phyloP scores from a whole-genome alignment of 768 basidiomycete genomes.

The Suillus fuscotomentosus region DNA sequence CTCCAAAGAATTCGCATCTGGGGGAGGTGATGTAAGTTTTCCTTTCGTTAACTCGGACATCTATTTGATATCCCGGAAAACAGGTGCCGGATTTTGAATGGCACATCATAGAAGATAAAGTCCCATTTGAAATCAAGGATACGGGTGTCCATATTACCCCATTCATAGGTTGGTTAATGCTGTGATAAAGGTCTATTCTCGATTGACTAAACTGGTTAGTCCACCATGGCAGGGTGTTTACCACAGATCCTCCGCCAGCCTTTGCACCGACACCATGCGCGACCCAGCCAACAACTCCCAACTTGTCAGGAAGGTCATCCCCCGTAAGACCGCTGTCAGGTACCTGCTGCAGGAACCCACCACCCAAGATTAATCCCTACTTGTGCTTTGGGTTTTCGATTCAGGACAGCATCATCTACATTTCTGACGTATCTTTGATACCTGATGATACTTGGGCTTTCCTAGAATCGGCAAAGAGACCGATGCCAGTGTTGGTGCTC shows the following conservation, averaged over 20 bases:
- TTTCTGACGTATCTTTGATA: slow-evolving; percentile 82
- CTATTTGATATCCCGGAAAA: slow-evolving; percentile 3
- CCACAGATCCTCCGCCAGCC: slow-evolving; percentile 35
- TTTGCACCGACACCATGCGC: slow-evolving; percentile 40
- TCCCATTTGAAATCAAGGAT: slow-evolving; percentile 64
- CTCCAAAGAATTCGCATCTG: slow-evolving; percentile 71
- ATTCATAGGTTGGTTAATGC: slow-evolving; percentile 50
- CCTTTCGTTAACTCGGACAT: neutral
- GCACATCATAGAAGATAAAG: slow-evolving; percentile 73
- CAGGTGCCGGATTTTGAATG: slow-evolving; percentile 83
- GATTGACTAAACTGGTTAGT: slow-evolving; percentile 38
- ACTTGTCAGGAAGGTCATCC: slow-evolving; percentile 27
- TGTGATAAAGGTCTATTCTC: neutral
- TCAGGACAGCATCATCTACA: slow-evolving; percentile 65
- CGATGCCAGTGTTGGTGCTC: slow-evolving; percentile 58
- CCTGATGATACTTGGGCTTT: slow-evolving; percentile 70
- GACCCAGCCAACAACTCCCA: slow-evolving; percentile 37
- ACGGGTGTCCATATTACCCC: slow-evolving; percentile 66
- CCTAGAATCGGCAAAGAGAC: slow-evolving; percentile 29
- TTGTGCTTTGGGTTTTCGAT: slow-evolving; percentile 70
- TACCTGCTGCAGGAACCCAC: neutral
- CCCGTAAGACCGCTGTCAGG: slow-evolving; percentile 20
- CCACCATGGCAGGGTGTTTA: slow-evolving; percentile 71
- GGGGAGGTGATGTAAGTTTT: slow-evolving; percentile 67
- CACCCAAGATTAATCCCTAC: slow-evolving; percentile 48